phyloP scores from a whole-genome alignment of 306 rosid genomes.

The Abrus precatorius region DNA sequence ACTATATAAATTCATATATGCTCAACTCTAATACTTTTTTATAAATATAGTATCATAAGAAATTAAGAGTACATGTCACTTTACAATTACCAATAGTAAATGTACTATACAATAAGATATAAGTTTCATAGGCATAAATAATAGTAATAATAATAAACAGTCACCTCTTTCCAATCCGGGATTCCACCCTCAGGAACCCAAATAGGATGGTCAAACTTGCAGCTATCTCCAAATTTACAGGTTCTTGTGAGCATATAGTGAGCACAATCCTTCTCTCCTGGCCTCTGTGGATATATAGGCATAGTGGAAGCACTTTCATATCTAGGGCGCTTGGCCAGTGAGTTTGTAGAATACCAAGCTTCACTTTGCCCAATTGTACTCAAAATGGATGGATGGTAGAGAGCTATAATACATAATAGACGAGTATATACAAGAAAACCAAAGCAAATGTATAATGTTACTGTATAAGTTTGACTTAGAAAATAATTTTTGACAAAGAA shows the following conservation, averaged over 20 bases:
- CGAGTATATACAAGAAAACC: conserved; percentile 69
- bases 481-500: conserved; percentile 61
- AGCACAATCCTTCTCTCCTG: conserved; percentile 99
- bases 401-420: conserved; percentile 85
- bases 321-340: conserved; percentile 97
- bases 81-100: conserved; percentile 46
- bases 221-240: conserved; percentile 98
- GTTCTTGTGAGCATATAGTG: conserved; percentile 99
- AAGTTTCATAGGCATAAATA: conserved; percentile 59
- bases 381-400: conserved; percentile 90
- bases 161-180: conserved; percentile 99
- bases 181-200: conserved; percentile 99
- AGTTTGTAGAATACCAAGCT: conserved; percentile 92
- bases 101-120: conserved; percentile 54
- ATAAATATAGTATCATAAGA: conserved; percentile 44
- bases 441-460: conserved; percentile 71
- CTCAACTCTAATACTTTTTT: conserved; percentile 34
- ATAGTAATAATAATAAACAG: conserved; percentile 67
- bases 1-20: conserved; percentile 47
- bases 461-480: conserved; percentile 64
- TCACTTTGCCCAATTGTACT: conserved; percentile 89
- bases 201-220: conserved; percentile 99
- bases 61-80: conserved; percentile 31
- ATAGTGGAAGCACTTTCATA: conserved; percentile 85
- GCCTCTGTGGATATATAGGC: conserved; percentile 97